Evolutionary conservation across 2,329 filamentous ascomycete genomes (phyloP).

Genomic region (Capronia coronata): DNA sequence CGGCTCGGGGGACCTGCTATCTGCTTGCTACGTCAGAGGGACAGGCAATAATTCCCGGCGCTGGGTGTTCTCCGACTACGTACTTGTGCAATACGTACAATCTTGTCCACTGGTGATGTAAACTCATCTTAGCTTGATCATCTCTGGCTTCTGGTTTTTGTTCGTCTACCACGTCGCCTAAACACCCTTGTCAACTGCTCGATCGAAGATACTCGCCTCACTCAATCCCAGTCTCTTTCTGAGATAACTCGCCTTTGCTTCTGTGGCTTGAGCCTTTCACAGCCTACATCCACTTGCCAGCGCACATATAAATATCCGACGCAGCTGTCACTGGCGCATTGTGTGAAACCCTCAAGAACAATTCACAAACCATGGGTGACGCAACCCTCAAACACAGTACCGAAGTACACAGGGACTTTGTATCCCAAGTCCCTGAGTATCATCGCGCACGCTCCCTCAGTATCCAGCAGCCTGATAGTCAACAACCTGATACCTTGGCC

Average conservation of each 20-base stretch:
- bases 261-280: neutral
- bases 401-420: constrained; percentile 20
- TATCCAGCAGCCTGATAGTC: constrained; percentile 12
- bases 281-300: neutral
- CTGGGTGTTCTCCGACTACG: too few relatives aligned
- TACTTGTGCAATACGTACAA: neutral
- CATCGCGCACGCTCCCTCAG: constrained; percentile 18
- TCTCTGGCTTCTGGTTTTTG: neutral
- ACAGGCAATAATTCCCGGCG: too few relatives aligned
- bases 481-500: constrained; percentile 15
- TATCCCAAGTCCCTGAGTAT: constrained; percentile 17
- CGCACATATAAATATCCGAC: neutral
- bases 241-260: neutral
- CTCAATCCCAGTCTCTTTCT: neutral
- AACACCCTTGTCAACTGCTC: neutral
- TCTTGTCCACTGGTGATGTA: neutral
- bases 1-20: neutral
- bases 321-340: neutral
- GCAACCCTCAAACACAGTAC: constrained; percentile 11
- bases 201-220: neutral
- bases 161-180: neutral
- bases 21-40: neutral
- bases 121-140: neutral
- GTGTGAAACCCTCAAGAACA: neutral
- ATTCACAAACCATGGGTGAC: constrained; percentile 12